A percentile compares a stretch with the other conserved stretches of the same genome.
Evolutionary conservation across 148 eudicot genomes (phyloP).

Genomic region (Salicornia ramosissima): DNA sequence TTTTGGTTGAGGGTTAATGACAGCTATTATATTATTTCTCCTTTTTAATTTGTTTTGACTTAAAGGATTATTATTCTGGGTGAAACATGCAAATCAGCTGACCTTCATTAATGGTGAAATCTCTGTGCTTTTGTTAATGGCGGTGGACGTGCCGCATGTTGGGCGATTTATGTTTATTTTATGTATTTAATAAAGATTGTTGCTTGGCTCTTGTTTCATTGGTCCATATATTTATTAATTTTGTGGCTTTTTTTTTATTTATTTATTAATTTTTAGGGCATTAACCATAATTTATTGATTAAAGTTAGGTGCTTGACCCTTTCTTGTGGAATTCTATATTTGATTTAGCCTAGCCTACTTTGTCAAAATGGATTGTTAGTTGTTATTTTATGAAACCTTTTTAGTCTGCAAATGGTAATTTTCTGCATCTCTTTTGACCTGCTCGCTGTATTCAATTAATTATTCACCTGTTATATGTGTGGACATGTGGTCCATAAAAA

Average conservation of each 20-base stretch:
- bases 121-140: constrained; percentile 6
- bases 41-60: background rate
- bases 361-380: no score
- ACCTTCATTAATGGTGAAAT: constrained; percentile 8
- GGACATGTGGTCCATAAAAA: no score
- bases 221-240: background rate
- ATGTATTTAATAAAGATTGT: background rate
- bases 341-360: background rate
- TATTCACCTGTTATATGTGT: no score
- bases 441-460: no score
- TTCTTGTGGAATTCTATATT: constrained; percentile 6
- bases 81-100: constrained; percentile 27
- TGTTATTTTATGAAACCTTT: no score
- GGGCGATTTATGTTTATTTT: background rate
- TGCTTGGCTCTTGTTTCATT: background rate
- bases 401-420: no score
- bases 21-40: background rate
- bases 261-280: background rate
- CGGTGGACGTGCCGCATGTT: constrained; percentile 26
- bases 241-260: background rate
- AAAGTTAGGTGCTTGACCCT: constrained; percentile 22
- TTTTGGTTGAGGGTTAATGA: constrained; percentile 12
- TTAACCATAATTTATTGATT: background rate
- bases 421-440: no score
- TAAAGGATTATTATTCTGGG: background rate